Percentiles rank a stretch among this genome's conserved stretches.
Conservation (phyloP, 768 basidiomycete genomes). For the Lepiota venenata region DNA sequence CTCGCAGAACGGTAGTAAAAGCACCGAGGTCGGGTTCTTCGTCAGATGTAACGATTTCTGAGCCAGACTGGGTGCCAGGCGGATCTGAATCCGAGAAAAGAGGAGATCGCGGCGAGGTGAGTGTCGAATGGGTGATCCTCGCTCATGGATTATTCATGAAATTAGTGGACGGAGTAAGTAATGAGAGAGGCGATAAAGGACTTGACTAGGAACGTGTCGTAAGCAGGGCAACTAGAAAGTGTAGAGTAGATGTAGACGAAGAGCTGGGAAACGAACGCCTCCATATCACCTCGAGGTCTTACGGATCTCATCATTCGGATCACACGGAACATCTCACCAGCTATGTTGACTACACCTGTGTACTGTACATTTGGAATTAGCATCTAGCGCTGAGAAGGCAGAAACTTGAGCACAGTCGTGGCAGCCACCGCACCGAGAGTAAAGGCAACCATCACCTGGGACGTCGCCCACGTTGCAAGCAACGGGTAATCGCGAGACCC, state of each 20-base stretch:
- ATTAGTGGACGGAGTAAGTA: neutral
- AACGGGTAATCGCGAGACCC: neutral
- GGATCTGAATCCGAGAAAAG: constrained; percentile 7
- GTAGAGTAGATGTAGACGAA: neutral
- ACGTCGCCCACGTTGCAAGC: neutral
- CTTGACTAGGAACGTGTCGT: neutral
- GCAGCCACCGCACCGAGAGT: neutral
- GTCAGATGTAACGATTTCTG: constrained; percentile 39
- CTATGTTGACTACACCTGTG: no score
- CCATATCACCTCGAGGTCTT: no score
- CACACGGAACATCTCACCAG: no score
- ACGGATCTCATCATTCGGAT: no score
- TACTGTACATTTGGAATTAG: neutral
- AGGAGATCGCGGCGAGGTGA: constrained; percentile 5
- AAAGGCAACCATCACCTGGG: neutral
- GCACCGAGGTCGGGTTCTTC: constrained; percentile 73
- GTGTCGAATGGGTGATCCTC: constrained; percentile 1
- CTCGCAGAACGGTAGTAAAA: constrained; percentile 68
- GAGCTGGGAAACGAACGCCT: no score
- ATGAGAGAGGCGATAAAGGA: neutral
- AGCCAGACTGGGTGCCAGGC: neutral
- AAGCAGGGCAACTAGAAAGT: constrained; percentile 1
- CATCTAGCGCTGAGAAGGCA: neutral
- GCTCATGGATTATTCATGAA: constrained; percentile 1
- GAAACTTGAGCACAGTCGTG: neutral